Conservation (phyloP, 148 eudicot species). For the Camellia japonica region DNA sequence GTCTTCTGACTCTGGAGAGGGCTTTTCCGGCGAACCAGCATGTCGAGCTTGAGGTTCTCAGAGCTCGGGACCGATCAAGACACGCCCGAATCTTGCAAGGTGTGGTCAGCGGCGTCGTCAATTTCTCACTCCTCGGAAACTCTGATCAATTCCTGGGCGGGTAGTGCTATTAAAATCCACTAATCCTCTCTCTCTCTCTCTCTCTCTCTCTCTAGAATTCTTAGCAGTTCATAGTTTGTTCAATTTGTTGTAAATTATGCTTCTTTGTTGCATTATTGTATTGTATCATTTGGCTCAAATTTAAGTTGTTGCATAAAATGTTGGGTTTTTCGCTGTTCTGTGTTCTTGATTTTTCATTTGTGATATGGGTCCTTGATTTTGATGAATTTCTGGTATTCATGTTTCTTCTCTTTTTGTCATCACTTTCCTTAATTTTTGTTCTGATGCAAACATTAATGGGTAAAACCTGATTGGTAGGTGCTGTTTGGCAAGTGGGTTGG, state of each 20-base stretch:
- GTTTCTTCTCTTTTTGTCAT: background rate
- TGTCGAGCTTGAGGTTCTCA: constrained; percentile 51
- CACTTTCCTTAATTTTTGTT: background rate
- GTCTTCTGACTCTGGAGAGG: constrained; percentile 55
- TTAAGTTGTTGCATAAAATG: background rate
- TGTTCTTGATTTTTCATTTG: background rate
- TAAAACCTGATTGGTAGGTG: background rate
- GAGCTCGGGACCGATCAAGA: constrained; percentile 62
- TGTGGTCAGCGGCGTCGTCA: constrained; percentile 59
- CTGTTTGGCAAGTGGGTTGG: no score
- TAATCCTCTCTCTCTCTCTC: no score
- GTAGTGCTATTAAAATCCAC: no score
- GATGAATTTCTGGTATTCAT: background rate
- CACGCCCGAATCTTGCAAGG: constrained; percentile 66
- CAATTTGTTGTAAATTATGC: background rate
- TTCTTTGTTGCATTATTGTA: background rate
- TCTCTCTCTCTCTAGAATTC: no score
- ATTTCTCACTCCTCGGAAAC: constrained; percentile 65
- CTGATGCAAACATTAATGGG: background rate
- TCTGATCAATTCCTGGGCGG: constrained; percentile 64
- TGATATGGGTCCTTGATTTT: background rate
- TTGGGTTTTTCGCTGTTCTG: background rate
- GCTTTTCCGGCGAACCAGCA: constrained; percentile 56
- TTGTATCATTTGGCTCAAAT: background rate
- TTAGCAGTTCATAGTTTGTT: background rate